These are phyloP conservation scores for Stenocarpella maydis DNA, from an alignment of 2,329 filamentous ascomycete genomes.

Conservation along the genomic window DNA sequence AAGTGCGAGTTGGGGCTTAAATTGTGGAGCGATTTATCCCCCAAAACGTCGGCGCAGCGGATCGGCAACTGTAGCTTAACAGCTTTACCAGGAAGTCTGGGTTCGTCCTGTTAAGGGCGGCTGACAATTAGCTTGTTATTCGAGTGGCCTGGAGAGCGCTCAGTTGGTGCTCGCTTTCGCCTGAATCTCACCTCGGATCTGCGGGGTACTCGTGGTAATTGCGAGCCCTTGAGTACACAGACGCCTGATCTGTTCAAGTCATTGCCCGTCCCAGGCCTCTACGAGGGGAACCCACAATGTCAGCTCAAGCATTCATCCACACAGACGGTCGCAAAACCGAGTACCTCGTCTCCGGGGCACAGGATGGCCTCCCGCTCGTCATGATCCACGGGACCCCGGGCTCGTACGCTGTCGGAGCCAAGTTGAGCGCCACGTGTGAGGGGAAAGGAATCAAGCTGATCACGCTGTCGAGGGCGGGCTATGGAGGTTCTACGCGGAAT, in stretches of 20 bases:
- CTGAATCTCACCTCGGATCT: slow-evolving; percentile 2
- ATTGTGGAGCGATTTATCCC: background rate
- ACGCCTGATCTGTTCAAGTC: background rate
- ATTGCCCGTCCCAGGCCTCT: background rate
- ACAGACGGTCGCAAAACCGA: slow-evolving; percentile 33
- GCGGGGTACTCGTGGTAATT: background rate
- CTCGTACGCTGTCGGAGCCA: slow-evolving; percentile 18
- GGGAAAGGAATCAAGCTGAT: slow-evolving; percentile 29
- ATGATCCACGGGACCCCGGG: slow-evolving; percentile 31
- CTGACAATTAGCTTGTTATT: background rate
- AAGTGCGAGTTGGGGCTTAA: background rate
- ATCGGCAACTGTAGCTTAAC: background rate
- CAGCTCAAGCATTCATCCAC: slow-evolving; percentile 15
- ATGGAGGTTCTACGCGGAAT: slow-evolving; percentile 29
- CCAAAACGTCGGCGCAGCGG: background rate
- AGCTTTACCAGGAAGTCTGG: background rate
- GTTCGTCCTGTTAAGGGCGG: background rate
- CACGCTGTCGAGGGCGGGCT: slow-evolving; percentile 30
- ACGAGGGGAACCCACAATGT: background rate
- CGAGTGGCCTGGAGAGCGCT: background rate
- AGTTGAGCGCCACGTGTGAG: slow-evolving; percentile 16
- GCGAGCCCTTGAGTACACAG: background rate
- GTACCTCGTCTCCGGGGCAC: slow-evolving; percentile 28
- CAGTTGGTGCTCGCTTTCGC: background rate
- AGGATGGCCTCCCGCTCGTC: slow-evolving; percentile 27